phyloP scores from a whole-genome alignment of 2,329 filamentous ascomycete species.

The Aspergillus brunneoviolaceus region DNA sequence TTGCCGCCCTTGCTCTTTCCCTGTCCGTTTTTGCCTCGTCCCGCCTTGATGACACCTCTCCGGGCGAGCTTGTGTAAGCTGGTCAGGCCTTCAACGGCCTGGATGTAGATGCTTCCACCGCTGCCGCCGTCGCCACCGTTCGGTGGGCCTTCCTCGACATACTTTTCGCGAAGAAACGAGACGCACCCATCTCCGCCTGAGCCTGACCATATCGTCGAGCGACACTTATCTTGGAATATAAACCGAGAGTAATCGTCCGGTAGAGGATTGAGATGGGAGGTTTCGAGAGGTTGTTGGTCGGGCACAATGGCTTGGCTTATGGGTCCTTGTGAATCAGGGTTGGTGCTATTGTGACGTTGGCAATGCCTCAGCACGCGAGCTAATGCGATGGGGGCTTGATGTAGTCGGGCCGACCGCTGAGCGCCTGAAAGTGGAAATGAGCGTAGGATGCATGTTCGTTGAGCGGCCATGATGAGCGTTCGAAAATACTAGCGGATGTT shows the following conservation, averaged over 20 bases:
- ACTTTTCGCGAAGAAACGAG: conserved; percentile 90
- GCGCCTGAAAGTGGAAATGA: conserved; percentile 18
- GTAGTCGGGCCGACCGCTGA: conserved; percentile 18
- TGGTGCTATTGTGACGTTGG: conserved; percentile 27
- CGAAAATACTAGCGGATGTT: conserved; percentile 11
- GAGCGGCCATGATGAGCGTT: conserved; percentile 21
- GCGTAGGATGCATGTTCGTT: conserved; percentile 20
- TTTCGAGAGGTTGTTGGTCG: conserved; percentile 23
- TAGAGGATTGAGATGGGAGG: conserved; percentile 70
- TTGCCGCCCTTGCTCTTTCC: conserved; percentile 60
- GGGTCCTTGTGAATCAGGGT: conserved; percentile 7
- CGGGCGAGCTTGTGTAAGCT: conserved; percentile 89
- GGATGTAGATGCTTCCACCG: conserved; percentile 91
- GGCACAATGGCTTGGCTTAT: conserved; percentile 11
- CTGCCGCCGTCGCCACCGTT: conserved; percentile 94
- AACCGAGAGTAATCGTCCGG: conserved; percentile 81
- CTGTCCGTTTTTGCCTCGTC: conserved; percentile 47
- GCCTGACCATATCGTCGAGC: conserved; percentile 74
- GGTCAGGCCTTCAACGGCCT: conserved; percentile 86
- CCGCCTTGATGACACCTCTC: conserved; percentile 59
- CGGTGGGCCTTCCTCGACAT: conserved; percentile 79
- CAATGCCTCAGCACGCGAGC: conserved; percentile 8
- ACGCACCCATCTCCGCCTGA: conserved; percentile 88
- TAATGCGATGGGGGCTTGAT: conserved; percentile 12
- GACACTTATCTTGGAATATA: conserved; percentile 84